These are phyloP conservation scores for Pestalotiopsis sp. DNA, from an alignment of 2,329 filamentous ascomycete species.

Conservation along the genomic window DNA sequence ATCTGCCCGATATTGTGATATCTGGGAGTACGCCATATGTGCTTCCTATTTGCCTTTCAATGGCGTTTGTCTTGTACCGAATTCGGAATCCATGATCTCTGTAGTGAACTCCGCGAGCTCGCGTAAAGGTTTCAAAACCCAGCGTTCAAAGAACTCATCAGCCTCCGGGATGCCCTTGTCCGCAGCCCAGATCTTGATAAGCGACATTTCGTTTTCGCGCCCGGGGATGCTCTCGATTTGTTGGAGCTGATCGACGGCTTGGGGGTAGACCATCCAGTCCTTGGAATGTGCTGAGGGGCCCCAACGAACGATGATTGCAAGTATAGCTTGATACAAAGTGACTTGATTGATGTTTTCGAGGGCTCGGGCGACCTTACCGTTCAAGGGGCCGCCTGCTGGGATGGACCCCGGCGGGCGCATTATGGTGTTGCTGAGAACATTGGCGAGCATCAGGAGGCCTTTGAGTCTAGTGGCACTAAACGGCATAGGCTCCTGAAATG, in stretches of 20 bases:
- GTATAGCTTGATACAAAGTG: slow-evolving; percentile 55
- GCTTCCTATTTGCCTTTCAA: background rate
- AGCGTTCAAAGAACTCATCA: slow-evolving; percentile 49
- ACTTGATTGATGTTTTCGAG: slow-evolving; percentile 54
- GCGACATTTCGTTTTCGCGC: slow-evolving; percentile 44
- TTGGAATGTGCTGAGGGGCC: slow-evolving; percentile 44
- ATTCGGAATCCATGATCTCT: slow-evolving; percentile 44
- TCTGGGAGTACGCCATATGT: background rate
- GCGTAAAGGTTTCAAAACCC: slow-evolving; percentile 50
- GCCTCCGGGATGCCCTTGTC: slow-evolving; percentile 43
- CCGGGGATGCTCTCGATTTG: slow-evolving; percentile 54
- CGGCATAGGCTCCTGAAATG: slow-evolving; percentile 52
- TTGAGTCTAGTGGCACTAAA: slow-evolving; percentile 55
- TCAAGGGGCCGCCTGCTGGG: slow-evolving; percentile 14
- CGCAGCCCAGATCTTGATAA: slow-evolving; percentile 48
- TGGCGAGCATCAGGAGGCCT: slow-evolving; percentile 53
- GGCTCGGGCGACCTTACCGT: slow-evolving; percentile 24
- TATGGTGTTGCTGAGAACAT: slow-evolving; percentile 53
- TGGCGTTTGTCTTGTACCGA: slow-evolving; percentile 29
- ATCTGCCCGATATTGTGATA: no score
- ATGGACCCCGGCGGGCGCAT: slow-evolving; percentile 35
- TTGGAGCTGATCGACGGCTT: slow-evolving; percentile 49
- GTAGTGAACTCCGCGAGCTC: slow-evolving; percentile 48
- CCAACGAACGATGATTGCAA: slow-evolving; percentile 49
- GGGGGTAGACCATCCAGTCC: slow-evolving; percentile 47